phyloP scores from a whole-genome alignment of 805 yeast genomes.

The Wickerhamiella nectarea region DNA sequence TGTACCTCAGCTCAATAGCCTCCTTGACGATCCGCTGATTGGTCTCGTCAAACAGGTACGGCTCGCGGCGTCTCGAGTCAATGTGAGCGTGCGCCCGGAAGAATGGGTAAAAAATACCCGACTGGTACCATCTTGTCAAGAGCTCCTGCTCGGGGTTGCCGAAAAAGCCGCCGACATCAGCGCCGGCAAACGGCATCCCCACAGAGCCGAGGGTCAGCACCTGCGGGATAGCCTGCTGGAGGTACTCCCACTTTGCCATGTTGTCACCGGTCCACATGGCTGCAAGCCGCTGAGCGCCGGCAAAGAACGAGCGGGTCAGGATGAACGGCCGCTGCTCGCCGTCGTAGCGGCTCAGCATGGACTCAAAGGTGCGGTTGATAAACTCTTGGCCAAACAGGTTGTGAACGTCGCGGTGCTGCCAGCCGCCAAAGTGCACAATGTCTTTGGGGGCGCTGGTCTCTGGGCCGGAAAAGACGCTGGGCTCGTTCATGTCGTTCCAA shows the following conservation, averaged over 20 bases:
- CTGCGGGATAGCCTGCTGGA: constrained; percentile 76
- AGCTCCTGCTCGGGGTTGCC: constrained; percentile 77
- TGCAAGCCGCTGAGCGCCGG: constrained; percentile 84
- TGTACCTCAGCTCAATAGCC: constrained; percentile 60
- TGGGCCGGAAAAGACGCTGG: constrained; percentile 88
- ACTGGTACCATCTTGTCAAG: constrained; percentile 85
- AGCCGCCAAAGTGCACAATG: constrained; percentile 57
- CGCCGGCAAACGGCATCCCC: constrained; percentile 88
- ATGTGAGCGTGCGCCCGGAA: constrained; percentile 95
- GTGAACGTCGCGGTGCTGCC: constrained; percentile 88
- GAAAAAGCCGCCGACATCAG: constrained; percentile 95
- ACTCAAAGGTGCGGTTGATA: constrained; percentile 66
- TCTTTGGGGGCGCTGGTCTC: constrained; percentile 86
- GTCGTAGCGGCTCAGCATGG: constrained; percentile 40
- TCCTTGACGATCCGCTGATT: constrained; percentile 51
- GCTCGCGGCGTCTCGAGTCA: constrained; percentile 85
- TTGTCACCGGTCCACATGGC: constrained; percentile 99
- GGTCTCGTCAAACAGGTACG: constrained; percentile 74
- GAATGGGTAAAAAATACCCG: constrained; percentile 93
- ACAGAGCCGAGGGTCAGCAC: constrained; percentile 63
- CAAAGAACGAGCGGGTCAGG: constrained; percentile 69
- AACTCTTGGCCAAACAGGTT: constrained; percentile 69
- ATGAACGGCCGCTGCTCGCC: constrained; percentile 61
- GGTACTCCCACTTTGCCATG: constrained; percentile 81
- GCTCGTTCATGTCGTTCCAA: constrained; percentile 99